A percentile compares a stretch with the other conserved stretches of the same genome.
Evolutionary conservation across 106 monocot genomes (phyloP).

Genomic region (Cymbidium sinense): DNA sequence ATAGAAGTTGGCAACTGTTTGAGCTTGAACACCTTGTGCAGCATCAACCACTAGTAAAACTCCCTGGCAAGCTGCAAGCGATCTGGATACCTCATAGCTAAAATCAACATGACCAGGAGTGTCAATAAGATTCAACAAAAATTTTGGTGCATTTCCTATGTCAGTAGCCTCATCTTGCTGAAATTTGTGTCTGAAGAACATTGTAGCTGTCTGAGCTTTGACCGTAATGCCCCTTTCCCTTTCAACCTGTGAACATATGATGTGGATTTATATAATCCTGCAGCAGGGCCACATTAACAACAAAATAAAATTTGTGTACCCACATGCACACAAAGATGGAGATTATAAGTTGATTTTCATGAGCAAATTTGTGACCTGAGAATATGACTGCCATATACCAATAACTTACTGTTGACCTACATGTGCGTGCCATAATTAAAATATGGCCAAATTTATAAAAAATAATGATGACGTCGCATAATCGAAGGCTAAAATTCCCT

Average conservation of each 20-base stretch:
- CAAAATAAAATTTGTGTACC: background rate
- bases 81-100: conserved; percentile 97
- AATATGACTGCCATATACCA: background rate
- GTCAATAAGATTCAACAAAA: conserved; percentile 85
- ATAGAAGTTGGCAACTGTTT: conserved; percentile 97
- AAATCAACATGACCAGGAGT: conserved; percentile 99
- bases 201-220: conserved; percentile 97
- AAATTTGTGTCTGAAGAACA: conserved; percentile 66
- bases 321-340: background rate
- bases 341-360: background rate
- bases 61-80: conserved; percentile 97
- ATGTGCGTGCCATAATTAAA: too few species aligned
- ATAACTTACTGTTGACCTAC: background rate
- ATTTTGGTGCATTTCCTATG: conserved; percentile 20
- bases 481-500: too few species aligned
- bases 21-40: conserved; percentile 99
- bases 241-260: conserved; percentile 59
- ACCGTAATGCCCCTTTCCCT: conserved; percentile 98
- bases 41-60: conserved; percentile 98
- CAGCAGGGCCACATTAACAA: background rate
- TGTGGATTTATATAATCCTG: background rate
- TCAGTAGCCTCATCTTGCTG: conserved; percentile 1
- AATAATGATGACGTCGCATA: too few species aligned
- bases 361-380: background rate
- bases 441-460: too few species aligned